phyloP scores from a whole-genome alignment of 768 basidiomycete genomes.

The Leccinum longicurvipes region DNA sequence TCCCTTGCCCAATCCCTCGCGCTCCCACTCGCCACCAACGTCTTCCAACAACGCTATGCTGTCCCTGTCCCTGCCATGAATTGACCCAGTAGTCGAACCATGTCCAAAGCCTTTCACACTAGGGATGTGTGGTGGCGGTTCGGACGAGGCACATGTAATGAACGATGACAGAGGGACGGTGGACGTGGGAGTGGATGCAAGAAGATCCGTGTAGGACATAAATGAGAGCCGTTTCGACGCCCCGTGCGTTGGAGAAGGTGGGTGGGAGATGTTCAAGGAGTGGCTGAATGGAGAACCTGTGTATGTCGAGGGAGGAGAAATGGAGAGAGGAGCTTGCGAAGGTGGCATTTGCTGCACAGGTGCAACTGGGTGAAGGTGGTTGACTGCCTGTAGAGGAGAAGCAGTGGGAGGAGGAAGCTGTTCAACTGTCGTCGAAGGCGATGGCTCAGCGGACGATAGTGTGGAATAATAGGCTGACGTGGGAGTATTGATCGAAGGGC shows the following conservation, averaged over 20 bases:
- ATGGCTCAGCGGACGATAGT: conserved; percentile 35
- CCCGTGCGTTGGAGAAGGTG: conserved; percentile 46
- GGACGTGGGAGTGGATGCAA: conserved; percentile 71
- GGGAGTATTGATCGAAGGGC: conserved; percentile 39
- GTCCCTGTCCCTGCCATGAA: conserved; percentile 35
- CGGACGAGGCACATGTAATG: conserved; percentile 56
- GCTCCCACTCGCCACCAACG: conserved; percentile 82
- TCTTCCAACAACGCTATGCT: conserved; percentile 53
- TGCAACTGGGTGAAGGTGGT: conserved; percentile 12
- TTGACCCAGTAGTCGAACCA: conserved; percentile 24
- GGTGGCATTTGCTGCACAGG: conserved; percentile 13
- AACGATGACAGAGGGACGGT: conserved; percentile 70
- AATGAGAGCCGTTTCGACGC: conserved; percentile 77
- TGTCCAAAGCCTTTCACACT: conserved; percentile 47
- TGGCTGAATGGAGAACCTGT: conserved; percentile 25
- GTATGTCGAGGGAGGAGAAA: conserved; percentile 26
- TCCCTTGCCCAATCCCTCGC: conserved; percentile 78
- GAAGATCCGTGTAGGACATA: conserved; percentile 83
- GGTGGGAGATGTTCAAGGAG: conserved; percentile 27
- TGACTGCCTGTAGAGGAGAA: conserved; percentile 21
- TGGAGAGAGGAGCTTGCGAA: conserved; percentile 3
- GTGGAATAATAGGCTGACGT: conserved; percentile 50
- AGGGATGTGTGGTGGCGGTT: conserved; percentile 75
- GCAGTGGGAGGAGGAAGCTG: conserved; percentile 26
- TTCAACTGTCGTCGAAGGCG: conserved; percentile 37